Base-by-base conservation (phyloP, 164 flowering plant genomes). In the Taxillus chinensis region DNA sequence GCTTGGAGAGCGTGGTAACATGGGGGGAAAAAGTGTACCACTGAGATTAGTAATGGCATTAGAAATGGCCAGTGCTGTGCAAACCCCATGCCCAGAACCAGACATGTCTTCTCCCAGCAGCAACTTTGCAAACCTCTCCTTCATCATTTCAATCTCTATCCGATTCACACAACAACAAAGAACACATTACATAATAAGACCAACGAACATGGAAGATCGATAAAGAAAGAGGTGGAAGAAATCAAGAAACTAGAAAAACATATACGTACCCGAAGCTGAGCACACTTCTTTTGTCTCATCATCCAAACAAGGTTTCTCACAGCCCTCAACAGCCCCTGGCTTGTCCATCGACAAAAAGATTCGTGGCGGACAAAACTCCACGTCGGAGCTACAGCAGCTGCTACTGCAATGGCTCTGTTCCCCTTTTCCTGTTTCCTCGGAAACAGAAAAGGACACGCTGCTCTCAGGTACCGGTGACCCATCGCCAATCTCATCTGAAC, bases 41-140 rank as follows among this genome's bases (percentile, higher is more conserved):
- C 77, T 82, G 39, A 87, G 84, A 77, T 87, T 87, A 41, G 95
- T 87, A 63, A 87, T 85, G 65, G 95, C 95, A 75, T 87, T 87
- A 17, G 89, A 85, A 53, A 87, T 74, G 39, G 90, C 85, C 70
- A 87, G 64, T 11, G 95, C 89, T 45, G 95, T 78, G 55, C 75
- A 78, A 51, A 87, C 95, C 46, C 95, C 95, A 55, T 79, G 81
- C 43, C 95, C 95, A 68, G 80, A 72, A 10, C 95, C 95, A 0
- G 95, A 87, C 95, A 87, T 87, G 67, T 87, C 95, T 67, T 87
- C 95, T 41, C 95, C 95, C 50, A 87, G 82, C 70, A 87, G 67
- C 80, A 87, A 67, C 65, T 87, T 87, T 62, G 90, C 64, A 71
- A 87, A 85, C 61, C 88, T 82, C 68, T 87, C 90, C 77, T 87